phyloP scores from a whole-genome alignment of 169 alveolate genomes.

The Plasmodium coatneyi region DNA sequence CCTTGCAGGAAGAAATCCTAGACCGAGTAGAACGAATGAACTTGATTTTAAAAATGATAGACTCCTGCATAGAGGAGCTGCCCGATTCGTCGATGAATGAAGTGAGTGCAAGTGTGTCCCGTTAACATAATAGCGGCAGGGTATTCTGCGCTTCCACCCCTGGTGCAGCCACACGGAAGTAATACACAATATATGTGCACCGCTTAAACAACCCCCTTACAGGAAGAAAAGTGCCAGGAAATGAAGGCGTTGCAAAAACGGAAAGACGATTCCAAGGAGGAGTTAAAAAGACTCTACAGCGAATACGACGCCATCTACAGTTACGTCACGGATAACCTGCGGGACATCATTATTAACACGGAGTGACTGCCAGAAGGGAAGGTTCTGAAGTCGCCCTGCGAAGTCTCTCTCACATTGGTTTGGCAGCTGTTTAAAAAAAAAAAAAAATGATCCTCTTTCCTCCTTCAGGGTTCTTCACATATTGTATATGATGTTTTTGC shows the following conservation, averaged over 20 bases:
- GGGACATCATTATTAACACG: constrained; percentile 1
- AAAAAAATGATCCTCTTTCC: not conserved
- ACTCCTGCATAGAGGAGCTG: constrained; percentile 38
- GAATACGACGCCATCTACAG: constrained; percentile 49
- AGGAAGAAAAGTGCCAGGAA: constrained; percentile 62
- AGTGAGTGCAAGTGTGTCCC: not conserved
- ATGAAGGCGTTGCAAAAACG: constrained; percentile 36
- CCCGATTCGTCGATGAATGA: constrained; percentile 56
- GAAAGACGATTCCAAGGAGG: constrained; percentile 57
- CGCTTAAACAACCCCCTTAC: not conserved
- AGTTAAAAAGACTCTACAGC: constrained; percentile 22
- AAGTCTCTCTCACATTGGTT: not conserved
- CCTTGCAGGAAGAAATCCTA: constrained; percentile 33
- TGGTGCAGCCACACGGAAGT: not conserved
- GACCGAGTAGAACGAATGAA: constrained; percentile 66
- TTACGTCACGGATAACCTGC: constrained; percentile 27
- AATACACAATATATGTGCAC: not conserved
- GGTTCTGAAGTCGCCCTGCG: not conserved
- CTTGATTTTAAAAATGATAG: constrained; percentile 47
- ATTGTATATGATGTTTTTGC: not conserved
- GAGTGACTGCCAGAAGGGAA: not conserved
- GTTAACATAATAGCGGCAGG: not conserved
- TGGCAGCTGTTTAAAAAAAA: not conserved
- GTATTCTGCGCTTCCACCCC: not conserved
- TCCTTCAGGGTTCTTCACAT: not conserved